phyloP scores from a whole-genome alignment of 805 yeast species.

The Yarrowia bubula region DNA sequence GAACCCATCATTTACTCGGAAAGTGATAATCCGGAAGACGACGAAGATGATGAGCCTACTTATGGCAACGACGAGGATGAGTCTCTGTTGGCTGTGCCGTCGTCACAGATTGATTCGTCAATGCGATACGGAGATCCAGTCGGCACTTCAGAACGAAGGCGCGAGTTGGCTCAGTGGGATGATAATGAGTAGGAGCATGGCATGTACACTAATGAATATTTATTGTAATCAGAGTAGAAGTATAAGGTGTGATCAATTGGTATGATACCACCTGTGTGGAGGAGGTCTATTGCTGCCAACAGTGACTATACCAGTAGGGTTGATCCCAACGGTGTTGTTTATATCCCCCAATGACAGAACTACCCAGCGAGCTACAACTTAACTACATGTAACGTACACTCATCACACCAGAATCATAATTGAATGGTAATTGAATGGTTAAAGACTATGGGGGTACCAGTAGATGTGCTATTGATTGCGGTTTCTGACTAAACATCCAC shows the following conservation, averaged over 20 bases:
- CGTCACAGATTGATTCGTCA: conserved; percentile 13
- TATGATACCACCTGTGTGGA: too few species aligned
- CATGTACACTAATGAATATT: conserved; percentile 5
- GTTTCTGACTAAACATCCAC: conserved; percentile 42
- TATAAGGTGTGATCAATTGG: too few species aligned
- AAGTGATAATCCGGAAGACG: conserved; percentile 10
- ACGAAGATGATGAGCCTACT: conserved; percentile 26
- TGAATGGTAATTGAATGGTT: too few species aligned
- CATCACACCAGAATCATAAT: too few species aligned
- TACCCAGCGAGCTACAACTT: too few species aligned
- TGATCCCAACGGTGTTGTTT: too few species aligned
- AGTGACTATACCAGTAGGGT: too few species aligned
- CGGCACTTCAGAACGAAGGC: not conserved
- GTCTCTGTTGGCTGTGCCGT: not conserved
- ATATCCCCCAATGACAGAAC: too few species aligned
- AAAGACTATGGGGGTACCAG: too few species aligned
- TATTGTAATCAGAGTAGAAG: not conserved
- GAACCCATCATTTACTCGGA: conserved; percentile 9
- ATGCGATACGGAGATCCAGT: conserved; percentile 1
- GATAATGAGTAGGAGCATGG: not conserved
- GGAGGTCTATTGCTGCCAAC: too few species aligned
- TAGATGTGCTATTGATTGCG: too few species aligned
- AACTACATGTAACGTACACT: too few species aligned
- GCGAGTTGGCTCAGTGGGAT: conserved; percentile 14
- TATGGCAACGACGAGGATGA: conserved; percentile 37